Evolutionary conservation across 345 rosid genomes (phyloP), one percentile per base, ranked within the genome.

Genomic region (Sisymbrium irio): DNA sequence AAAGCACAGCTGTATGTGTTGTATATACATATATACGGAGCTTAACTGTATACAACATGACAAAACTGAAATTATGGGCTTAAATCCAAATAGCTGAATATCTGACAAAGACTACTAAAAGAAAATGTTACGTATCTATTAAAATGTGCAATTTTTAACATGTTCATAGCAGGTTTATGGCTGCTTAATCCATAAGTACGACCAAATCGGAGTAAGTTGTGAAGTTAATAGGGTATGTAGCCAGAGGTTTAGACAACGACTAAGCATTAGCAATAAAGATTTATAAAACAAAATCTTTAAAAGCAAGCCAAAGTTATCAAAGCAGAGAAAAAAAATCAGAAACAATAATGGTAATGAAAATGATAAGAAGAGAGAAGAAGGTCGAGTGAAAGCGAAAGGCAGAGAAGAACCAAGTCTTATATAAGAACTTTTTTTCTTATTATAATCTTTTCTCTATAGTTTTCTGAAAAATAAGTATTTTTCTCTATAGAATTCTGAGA

Each of bases 371-470:
- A 57, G 69, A 72, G 83, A 59, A 72, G 83, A 59, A 51, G 32
- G 35, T 44, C 35, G 50, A 57, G 39, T 73, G 88, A 86, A 83
- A 84, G 84, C 77, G 86, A 84, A 77, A 78, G 86, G 74, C 62
- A 65, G 47, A 62, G 55, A 62, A 55, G 47, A 60, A 49, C 63
- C 15, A 2, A 39, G 41, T 45, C 71, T 25, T 62, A 72, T 68
- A 22, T 22, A 22, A 22, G 25, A n/a, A n/a, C n/a, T n/a, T n/a
- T n/a, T n/a, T n/a, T n/a, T n/a, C n/a, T n/a, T n/a, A n/a, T n/a
- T n/a, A n/a, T n/a, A n/a, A n/a, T n/a, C n/a, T n/a, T n/a, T n/a
- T n/a, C n/a, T n/a, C n/a, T n/a, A n/a, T n/a, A n/a, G n/a, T n/a
- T n/a, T n/a, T n/a, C n/a, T n/a, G n/a, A n/a, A n/a, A n/a, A n/a